Conservation (phyloP, 2,329 filamentous ascomycete genomes). For the Penicillium brasilianum region DNA sequence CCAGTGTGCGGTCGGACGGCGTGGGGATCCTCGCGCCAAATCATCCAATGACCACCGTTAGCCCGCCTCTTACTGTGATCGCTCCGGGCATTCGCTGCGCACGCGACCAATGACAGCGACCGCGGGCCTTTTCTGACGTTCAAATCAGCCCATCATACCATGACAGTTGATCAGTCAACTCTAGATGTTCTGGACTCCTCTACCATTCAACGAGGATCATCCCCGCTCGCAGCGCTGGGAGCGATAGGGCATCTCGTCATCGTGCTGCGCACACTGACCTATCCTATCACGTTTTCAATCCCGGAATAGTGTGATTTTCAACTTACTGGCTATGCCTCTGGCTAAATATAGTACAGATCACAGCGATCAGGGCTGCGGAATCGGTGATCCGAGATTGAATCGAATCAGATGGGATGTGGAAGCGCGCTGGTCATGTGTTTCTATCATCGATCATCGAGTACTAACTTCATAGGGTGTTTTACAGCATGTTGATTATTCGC, state of each 20-base stretch:
- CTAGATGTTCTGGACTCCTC: background rate
- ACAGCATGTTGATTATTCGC: background rate
- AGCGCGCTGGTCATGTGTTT: background rate
- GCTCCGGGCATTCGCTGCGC: slow-evolving; percentile 20
- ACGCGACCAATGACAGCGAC: slow-evolving; percentile 22
- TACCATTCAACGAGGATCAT: background rate
- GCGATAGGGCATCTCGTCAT: background rate
- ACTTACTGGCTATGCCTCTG: background rate
- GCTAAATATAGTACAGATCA: slow-evolving; percentile 3
- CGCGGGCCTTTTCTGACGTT: slow-evolving; percentile 18
- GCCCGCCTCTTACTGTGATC: slow-evolving; percentile 27
- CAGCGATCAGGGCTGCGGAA: background rate
- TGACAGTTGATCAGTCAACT: slow-evolving; percentile 16
- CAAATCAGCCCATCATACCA: background rate
- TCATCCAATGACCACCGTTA: slow-evolving; percentile 24
- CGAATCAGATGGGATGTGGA: slow-evolving; percentile 2
- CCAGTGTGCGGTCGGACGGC: slow-evolving; percentile 8
- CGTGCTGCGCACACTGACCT: background rate
- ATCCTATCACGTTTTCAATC: background rate
- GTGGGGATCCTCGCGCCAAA: slow-evolving; percentile 23
- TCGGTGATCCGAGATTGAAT: background rate
- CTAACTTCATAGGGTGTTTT: background rate
- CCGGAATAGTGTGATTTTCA: background rate
- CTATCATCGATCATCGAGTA: background rate
- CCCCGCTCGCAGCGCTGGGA: slow-evolving; percentile 1